Conservation (phyloP, 1,284 basidiomycete species). For the Golubevia sp. region DNA sequence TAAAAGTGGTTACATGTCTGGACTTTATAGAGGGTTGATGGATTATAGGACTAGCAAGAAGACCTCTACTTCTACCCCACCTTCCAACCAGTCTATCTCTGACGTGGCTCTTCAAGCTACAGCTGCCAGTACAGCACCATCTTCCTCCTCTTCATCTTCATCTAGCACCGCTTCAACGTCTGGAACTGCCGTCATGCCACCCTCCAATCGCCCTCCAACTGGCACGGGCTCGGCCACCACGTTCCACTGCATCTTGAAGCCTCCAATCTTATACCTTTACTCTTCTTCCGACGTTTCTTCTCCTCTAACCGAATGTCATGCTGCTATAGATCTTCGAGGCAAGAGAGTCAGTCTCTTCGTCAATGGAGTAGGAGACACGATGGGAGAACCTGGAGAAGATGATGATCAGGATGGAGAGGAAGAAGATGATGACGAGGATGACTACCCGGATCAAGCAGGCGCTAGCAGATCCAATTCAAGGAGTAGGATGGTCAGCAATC, state of each 20-base stretch:
- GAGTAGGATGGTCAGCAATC: not conserved
- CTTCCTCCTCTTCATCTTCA: slow-evolving; percentile 5
- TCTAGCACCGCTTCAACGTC: slow-evolving; percentile 10
- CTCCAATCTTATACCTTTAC: slow-evolving; percentile 55
- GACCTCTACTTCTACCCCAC: not conserved
- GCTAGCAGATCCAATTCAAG: not conserved
- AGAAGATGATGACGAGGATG: slow-evolving; percentile 10
- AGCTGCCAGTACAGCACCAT: not conserved
- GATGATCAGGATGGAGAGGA: slow-evolving; percentile 8
- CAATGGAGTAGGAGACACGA: slow-evolving; percentile 38
- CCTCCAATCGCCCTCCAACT: not conserved
- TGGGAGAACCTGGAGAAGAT: slow-evolving; percentile 30
- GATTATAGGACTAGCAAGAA: slow-evolving; percentile 30
- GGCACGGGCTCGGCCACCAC: not conserved
- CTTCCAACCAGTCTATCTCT: not conserved
- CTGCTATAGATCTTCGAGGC: slow-evolving; percentile 49
- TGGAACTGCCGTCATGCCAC: not conserved
- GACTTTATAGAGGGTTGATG: slow-evolving; percentile 47
- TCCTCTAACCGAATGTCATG: slow-evolving; percentile 45
- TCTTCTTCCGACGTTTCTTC: slow-evolving; percentile 38
- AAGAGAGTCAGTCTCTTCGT: slow-evolving; percentile 52
- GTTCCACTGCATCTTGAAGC: slow-evolving; percentile 51
- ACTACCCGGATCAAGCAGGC: slow-evolving; percentile 11
- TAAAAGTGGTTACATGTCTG: slow-evolving; percentile 37
- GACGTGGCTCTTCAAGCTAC: slow-evolving; percentile 3